phyloP scores from a whole-genome alignment of 129 eudicot genomes.

The Mikania micrantha region DNA sequence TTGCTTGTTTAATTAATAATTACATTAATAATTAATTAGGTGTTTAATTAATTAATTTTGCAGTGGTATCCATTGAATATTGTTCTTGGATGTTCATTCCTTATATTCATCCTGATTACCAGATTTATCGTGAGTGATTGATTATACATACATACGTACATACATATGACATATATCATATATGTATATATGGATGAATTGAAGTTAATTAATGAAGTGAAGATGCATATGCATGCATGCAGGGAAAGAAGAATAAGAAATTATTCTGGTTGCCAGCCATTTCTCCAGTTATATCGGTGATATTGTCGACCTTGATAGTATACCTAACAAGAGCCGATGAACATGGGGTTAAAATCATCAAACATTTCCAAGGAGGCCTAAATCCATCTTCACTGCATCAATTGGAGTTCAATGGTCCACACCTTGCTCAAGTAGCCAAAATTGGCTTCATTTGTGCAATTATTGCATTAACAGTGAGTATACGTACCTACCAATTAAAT shows the following conservation, averaged over 20 bases:
- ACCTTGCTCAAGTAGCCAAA: conserved; percentile 50
- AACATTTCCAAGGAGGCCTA: conserved; percentile 57
- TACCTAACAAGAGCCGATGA: conserved; percentile 55
- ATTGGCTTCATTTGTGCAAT: conserved; percentile 56
- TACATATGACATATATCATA: too few relatives aligned
- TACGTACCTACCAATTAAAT: too few relatives aligned
- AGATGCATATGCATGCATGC: too few relatives aligned
- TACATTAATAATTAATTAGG: too few relatives aligned
- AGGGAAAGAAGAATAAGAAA: conserved; percentile 58
- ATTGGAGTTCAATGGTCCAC: conserved; percentile 40
- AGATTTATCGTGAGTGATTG: neutral
- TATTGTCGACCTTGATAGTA: conserved; percentile 51
- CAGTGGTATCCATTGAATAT: neutral
- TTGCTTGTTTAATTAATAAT: too few relatives aligned
- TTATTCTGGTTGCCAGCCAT: conserved; percentile 75
- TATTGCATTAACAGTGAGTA: conserved; percentile 54
- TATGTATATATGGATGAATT: too few relatives aligned
- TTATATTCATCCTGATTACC: too few relatives aligned
- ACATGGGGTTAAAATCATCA: conserved; percentile 62
- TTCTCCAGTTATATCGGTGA: conserved; percentile 65
- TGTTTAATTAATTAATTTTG: too few relatives aligned
- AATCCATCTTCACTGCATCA: conserved; percentile 64
- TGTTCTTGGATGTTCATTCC: too few relatives aligned
- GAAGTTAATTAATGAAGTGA: too few relatives aligned
- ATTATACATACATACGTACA: too few relatives aligned